phyloP scores from a whole-genome alignment of 441 rosid genomes.

The Flueggea neowawraea region DNA sequence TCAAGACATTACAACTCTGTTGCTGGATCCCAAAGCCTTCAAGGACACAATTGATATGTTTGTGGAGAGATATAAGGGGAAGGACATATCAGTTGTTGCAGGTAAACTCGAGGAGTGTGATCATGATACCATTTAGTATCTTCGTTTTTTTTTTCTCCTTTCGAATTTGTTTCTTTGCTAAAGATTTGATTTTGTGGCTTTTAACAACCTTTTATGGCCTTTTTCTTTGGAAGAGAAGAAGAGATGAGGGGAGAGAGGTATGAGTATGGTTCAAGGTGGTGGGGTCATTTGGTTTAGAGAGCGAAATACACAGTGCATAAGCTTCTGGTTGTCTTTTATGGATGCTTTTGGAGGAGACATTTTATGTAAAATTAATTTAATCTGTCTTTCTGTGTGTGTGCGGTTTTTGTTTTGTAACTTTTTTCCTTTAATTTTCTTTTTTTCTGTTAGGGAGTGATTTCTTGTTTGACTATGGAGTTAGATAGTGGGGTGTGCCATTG shows the following conservation, averaged over 20 bases:
- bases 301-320: neutral
- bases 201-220: neutral
- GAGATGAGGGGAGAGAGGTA: too few species aligned
- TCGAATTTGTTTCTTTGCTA: neutral
- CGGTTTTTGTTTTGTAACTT: constrained; percentile 1
- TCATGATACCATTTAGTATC: neutral
- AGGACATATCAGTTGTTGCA: constrained; percentile 87
- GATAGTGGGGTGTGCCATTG: constrained; percentile 44
- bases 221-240: neutral
- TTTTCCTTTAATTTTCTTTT: neutral
- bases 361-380: neutral
- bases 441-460: constrained; percentile 24
- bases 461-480: constrained; percentile 43
- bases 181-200: neutral
- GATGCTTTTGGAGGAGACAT: too few species aligned
- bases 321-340: too few species aligned
- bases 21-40: constrained; percentile 75
- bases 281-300: constrained; percentile 4
- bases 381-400: constrained; percentile 5
- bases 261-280: neutral
- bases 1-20: constrained; percentile 80
- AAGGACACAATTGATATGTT: constrained; percentile 82
- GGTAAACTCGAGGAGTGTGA: constrained; percentile 32
- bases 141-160: neutral
- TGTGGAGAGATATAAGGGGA: constrained; percentile 74